These are phyloP conservation scores for Ambrosiella xylebori DNA, from an alignment of 2,329 filamentous ascomycete genomes.

Conservation along the genomic window DNA sequence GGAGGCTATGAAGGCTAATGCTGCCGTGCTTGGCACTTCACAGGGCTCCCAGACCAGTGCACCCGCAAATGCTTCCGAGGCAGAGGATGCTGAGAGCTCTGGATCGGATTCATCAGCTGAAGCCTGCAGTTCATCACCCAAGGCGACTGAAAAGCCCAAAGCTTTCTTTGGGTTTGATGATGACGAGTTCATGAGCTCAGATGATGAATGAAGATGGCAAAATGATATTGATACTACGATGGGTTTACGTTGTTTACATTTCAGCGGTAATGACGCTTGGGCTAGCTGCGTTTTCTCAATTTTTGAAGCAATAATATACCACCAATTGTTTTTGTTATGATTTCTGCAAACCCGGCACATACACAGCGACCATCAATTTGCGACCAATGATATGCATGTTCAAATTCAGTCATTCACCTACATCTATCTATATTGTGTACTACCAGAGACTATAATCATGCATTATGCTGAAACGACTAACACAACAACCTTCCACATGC, in stretches of 20 bases:
- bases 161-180: slow-evolving; percentile 65
- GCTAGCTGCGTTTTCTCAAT: too few relatives aligned
- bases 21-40: slow-evolving; percentile 36
- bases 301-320: too few relatives aligned
- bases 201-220: slow-evolving; percentile 22
- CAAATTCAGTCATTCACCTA: not conserved
- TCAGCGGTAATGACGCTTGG: not conserved
- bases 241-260: not conserved
- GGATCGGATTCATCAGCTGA: slow-evolving; percentile 14
- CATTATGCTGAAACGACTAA: not conserved
- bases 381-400: not conserved
- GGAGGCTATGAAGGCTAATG: slow-evolving; percentile 48
- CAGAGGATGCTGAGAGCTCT: slow-evolving; percentile 11
- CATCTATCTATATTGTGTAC: not conserved
- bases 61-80: slow-evolving; percentile 5
- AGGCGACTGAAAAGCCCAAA: slow-evolving; percentile 18
- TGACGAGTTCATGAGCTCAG: slow-evolving; percentile 53
- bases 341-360: not conserved
- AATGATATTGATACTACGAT: not conserved
- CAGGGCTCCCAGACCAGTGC: slow-evolving; percentile 26
- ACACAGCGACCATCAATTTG: not conserved
- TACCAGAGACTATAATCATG: not conserved
- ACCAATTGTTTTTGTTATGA: too few relatives aligned
- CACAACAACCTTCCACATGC: not conserved
- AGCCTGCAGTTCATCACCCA: slow-evolving; percentile 15